Evolutionary conservation across 225 moss, liverwort and hornwort genomes (phyloP).

Genomic region (Climacium dendroides): DNA sequence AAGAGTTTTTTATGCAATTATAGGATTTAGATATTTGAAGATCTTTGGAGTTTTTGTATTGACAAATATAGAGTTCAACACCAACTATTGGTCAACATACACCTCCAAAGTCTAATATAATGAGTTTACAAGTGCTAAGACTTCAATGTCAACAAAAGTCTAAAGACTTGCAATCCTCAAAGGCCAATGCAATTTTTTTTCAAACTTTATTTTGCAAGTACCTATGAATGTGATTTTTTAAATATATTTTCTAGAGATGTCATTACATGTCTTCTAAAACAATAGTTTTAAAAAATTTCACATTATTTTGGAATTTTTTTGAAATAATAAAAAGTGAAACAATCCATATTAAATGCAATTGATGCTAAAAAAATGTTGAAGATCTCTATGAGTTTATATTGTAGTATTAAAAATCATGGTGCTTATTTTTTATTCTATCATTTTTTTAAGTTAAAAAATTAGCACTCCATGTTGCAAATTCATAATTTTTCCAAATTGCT

Average conservation of each 20-base stretch:
- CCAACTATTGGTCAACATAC: fast-evolving
- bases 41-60: not conserved
- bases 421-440: not conserved
- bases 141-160: not conserved
- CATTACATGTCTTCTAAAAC: too few species aligned
- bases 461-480: not conserved
- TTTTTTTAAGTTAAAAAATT: not conserved
- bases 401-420: not conserved
- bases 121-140: fast-evolving
- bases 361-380: not conserved
- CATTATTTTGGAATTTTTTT: not conserved
- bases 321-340: not conserved
- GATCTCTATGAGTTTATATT: too few species aligned
- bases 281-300: not conserved
- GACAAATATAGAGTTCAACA: not conserved
- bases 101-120: not conserved
- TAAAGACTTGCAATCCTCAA: not conserved
- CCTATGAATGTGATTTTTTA: not conserved
- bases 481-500: not conserved
- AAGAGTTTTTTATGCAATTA: not conserved
- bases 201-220: not conserved
- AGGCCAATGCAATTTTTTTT: not conserved
- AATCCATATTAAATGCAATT: not conserved
- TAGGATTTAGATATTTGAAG: not conserved
- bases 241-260: too few species aligned